Conservation (phyloP, 2,329 filamentous ascomycete genomes). For the Peltaster fructicola region DNA sequence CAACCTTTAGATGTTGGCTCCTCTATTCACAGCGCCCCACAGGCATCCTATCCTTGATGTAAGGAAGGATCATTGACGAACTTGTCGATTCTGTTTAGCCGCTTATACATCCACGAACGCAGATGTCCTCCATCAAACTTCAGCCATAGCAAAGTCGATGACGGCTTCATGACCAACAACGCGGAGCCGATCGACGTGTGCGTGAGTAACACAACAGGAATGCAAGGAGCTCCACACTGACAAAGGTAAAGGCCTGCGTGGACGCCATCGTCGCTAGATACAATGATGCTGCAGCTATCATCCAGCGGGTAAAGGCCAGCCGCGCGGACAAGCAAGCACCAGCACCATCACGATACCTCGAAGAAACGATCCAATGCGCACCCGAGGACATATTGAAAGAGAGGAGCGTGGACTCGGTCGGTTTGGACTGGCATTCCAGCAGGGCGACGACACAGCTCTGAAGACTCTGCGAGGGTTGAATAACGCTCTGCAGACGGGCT, state of each 20-base stretch:
- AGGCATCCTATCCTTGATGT: no score
- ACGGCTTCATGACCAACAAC: no score
- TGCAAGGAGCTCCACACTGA: no score
- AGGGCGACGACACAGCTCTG: conserved; percentile 16
- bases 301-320: conserved; percentile 17
- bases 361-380: conserved; percentile 16
- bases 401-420: conserved; percentile 15
- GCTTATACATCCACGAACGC: no score
- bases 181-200: no score
- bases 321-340: conserved; percentile 14
- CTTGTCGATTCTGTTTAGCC: no score
- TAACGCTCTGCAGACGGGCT: conserved; percentile 13
- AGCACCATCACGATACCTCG: conserved; percentile 15
- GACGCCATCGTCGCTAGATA: conserved; percentile 12
- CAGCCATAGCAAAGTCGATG: no score
- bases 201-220: no score
- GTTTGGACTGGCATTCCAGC: conserved; percentile 16
- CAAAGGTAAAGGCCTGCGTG: conserved; percentile 15
- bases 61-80: no score
- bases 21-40: no score
- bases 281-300: conserved; percentile 14
- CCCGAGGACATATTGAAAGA: conserved; percentile 17
- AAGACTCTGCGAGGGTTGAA: conserved; percentile 17
- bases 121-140: no score
- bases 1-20: no score